Base-by-base conservation (phyloP, 257 asterid species). In the Fraxinus excelsior region DNA sequence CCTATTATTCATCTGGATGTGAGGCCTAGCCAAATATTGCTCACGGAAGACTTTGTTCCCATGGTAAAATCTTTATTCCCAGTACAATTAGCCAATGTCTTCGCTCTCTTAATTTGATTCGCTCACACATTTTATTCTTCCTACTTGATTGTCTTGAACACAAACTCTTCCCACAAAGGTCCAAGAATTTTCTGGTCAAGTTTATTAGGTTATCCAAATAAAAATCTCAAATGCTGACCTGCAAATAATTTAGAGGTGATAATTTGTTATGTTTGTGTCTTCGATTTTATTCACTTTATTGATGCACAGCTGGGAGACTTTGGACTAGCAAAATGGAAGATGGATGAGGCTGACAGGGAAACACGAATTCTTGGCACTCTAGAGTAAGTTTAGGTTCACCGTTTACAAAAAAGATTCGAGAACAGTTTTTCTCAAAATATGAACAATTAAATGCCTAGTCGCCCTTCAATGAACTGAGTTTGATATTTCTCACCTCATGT, bases 1-100 rank as follows among this genome's bases (percentile, higher is more conserved):
- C 97, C 97, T 66, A 84, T 90, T 25, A 80, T 89, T 73, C 94
- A 90, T 51, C 84, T 84, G 44, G 89, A 88, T 74, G 60, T 87
- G 82, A 82, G 95, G 84, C 97, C 89, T 7, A 85, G 88, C 88
- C 91, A 89, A 42, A 82, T 90, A 77, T 85, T 88, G 56, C 88
- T 92, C 65, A 89, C 91, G 3, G 82, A 81, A 53, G 93, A 89
- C 74, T 86, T 73, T 74, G 84, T 89, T 71, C 96, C 96, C 67
- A 74, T 92, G 95, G 94, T 92, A 89, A 77, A 3, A 74, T 68
- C 40, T 23, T 62, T 35, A 40, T 44, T 40, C 32, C 34, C 58
- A 66, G 1, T 40, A 38, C 28, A 42, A 5, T 5, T 31, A 18
- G 78, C 44, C 73, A 75, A 0, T 67, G 3, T 42, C 69, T 18